These are phyloP conservation scores for Podila verticillata DNA, from an alignment of 192 early-diverging fungal genomes.

Conservation along the genomic window DNA sequence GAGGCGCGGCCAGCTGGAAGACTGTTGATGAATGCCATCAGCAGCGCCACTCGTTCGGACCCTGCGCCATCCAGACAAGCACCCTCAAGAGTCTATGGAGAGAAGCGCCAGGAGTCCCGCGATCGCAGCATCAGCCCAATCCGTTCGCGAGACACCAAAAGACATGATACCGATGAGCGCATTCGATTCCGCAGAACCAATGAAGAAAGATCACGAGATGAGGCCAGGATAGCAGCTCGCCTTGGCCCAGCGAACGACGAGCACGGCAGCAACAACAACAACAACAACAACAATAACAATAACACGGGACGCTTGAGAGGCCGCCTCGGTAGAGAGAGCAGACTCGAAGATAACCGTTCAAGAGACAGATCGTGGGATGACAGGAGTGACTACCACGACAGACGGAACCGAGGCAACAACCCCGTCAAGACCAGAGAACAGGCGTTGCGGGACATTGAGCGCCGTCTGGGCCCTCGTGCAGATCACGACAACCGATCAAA, in stretches of 20 bases:
- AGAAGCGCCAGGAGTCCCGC: constrained; percentile 17
- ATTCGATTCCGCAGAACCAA: constrained; percentile 38
- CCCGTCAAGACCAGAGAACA: neutral
- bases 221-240: constrained; percentile 28
- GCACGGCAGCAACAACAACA: neutral
- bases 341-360: constrained; percentile 10
- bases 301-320: neutral
- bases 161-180: constrained; percentile 6
- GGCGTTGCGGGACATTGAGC: constrained; percentile 2
- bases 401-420: constrained; percentile 6
- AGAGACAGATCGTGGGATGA: neutral
- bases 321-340: constrained; percentile 17
- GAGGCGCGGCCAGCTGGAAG: constrained; percentile 18
- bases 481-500: neutral
- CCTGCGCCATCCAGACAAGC: constrained; percentile 12
- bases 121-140: constrained; percentile 26
- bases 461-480: constrained; percentile 1
- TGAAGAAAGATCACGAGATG: constrained; percentile 18
- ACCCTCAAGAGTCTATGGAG: constrained; percentile 32
- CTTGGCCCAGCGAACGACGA: constrained; percentile 13
- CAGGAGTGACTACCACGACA: neutral
- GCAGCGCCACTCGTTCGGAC: constrained; percentile 24
- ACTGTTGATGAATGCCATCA: constrained; percentile 40
- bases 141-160: constrained; percentile 15
- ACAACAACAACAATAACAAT: neutral